phyloP scores from a whole-genome alignment of 192 early-diverging fungal genomes.

The Jimgerdemannia lactiflua region DNA sequence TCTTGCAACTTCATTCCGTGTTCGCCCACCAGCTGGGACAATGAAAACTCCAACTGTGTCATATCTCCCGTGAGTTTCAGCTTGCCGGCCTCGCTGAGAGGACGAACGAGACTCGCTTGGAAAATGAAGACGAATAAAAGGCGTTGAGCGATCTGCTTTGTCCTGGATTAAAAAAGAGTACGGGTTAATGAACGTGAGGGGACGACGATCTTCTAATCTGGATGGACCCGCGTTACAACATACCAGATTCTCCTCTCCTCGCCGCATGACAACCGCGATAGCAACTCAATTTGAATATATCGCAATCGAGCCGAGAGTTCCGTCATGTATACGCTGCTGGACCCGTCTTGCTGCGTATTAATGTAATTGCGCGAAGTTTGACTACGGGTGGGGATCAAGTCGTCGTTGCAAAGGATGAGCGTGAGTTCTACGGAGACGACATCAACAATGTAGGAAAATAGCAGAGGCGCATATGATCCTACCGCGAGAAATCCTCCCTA shows the following conservation, averaged over 20 bases:
- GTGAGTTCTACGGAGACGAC: too few species aligned
- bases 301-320: conserved; percentile 56
- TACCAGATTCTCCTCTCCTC: conserved; percentile 61
- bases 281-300: conserved; percentile 55
- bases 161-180: conserved; percentile 15
- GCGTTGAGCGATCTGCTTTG: conserved; percentile 27
- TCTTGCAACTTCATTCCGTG: conserved; percentile 59
- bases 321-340: conserved; percentile 52
- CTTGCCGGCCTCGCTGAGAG: conserved; percentile 60
- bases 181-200: background rate
- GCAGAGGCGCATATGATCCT: background rate
- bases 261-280: conserved; percentile 56
- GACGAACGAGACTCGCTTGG: conserved; percentile 60
- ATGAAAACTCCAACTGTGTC: conserved; percentile 68
- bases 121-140: conserved; percentile 60
- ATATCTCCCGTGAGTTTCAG: conserved; percentile 67
- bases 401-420: background rate
- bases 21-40: conserved; percentile 59
- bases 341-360: conserved; percentile 27
- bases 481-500: conserved; percentile 58
- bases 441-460: too few species aligned
- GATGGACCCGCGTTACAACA: too few species aligned
- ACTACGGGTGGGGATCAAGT: conserved; percentile 4
- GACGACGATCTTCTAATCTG: too few species aligned
- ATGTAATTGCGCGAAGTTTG: background rate